Evolutionary conservation across 139 green algal species (phyloP).

Genomic region (Micromonas pusilla): DNA sequence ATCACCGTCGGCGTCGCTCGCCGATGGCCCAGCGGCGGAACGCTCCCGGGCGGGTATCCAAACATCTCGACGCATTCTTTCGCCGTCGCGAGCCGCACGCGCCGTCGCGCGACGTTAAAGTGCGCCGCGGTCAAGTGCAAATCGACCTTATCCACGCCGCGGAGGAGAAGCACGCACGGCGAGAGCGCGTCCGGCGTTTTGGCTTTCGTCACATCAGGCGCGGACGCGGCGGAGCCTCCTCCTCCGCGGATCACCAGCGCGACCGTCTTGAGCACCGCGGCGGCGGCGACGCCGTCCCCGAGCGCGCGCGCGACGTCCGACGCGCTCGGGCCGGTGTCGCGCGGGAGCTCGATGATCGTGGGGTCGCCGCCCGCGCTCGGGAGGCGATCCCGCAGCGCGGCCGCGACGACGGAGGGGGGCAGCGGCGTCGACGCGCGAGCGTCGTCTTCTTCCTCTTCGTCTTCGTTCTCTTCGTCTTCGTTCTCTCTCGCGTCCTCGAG

Average conservation of each 20-base stretch:
- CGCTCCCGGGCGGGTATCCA: slow-evolving; percentile 5
- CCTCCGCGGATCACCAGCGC: background rate
- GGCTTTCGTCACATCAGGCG: too few species aligned
- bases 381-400: background rate
- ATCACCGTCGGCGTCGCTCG: background rate
- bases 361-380: background rate
- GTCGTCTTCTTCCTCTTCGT: background rate
- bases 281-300: background rate
- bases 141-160: background rate
- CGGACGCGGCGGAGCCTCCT: background rate
- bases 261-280: background rate
- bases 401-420: background rate
- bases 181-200: too few species aligned
- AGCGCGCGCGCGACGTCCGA: background rate
- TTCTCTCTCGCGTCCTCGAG: background rate
- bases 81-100: background rate
- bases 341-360: background rate
- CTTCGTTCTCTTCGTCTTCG: background rate
- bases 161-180: background rate
- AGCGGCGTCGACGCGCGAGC: background rate
- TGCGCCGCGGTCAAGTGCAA: background rate
- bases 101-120: background rate
- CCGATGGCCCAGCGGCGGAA: background rate
- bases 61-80: background rate
- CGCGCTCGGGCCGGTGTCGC: background rate